phyloP scores from a whole-genome alignment of 176 grass and related monocot species.

The bread wheat (Triticum aestivum) region IWGSC_CS_RefSeq_v2.1 NC_057801.1:253629424-253629923 shows the following conservation, averaged over 20 bases:
- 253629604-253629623: constrained; percentile 49
- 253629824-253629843: neutral
- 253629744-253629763: constrained; percentile 87
- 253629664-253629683: constrained; percentile 97
- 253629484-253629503: constrained; percentile 45
- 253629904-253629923: neutral
- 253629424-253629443: neutral
- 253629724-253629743: constrained; percentile 99
- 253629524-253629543: constrained; percentile 72
- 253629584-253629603: constrained; percentile 45
- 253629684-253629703: constrained; percentile 56
- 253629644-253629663: constrained; percentile 93
- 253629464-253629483: constrained; percentile 20
- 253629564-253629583: constrained; percentile 48
- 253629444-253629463: neutral
- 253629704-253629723: constrained; percentile 92
- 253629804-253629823: constrained; percentile 1
- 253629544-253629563: constrained; percentile 38
- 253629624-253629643: constrained; percentile 95
- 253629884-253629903: constrained; percentile 7
- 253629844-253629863: constrained; percentile 6
- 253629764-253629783: neutral
- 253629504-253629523: constrained; percentile 96
- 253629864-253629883: neutral
- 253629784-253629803: constrained; percentile 26